Percentiles rank a stretch among this genome's conserved stretches.
These are phyloP conservation scores for Phylloboletellus chloephorus DNA, from an alignment of 1,284 basidiomycete genomes.

Conservation along the genomic window DNA sequence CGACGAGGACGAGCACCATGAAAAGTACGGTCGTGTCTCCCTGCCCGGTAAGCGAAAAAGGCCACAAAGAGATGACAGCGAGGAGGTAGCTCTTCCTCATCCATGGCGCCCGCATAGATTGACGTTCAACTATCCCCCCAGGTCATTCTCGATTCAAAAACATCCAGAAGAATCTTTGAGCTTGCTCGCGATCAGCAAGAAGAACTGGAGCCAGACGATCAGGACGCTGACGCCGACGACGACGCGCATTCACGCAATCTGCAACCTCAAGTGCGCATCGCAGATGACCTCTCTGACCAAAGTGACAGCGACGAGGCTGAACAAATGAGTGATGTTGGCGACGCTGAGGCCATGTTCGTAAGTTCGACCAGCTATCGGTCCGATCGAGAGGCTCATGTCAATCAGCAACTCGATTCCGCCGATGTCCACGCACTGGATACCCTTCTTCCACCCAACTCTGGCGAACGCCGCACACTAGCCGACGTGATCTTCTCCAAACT, in stretches of 20 bases:
- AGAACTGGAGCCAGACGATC: slow-evolving; percentile 63
- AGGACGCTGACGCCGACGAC: slow-evolving; percentile 33
- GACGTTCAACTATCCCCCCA: slow-evolving; percentile 30
- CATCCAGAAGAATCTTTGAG: slow-evolving; percentile 86
- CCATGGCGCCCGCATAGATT: neutral
- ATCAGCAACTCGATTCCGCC: slow-evolving; percentile 82
- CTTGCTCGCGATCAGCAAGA: slow-evolving; percentile 92
- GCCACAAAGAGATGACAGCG: slow-evolving; percentile 33
- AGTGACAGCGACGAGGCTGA: slow-evolving; percentile 48
- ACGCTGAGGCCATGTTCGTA: slow-evolving; percentile 57
- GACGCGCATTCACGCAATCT: slow-evolving; percentile 40
- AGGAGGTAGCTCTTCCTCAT: slow-evolving; percentile 43
- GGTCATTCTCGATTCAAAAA: slow-evolving; percentile 79
- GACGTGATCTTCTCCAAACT: slow-evolving; percentile 96
- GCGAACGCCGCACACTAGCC: slow-evolving; percentile 80
- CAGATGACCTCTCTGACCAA: slow-evolving; percentile 43
- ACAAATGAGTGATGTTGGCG: slow-evolving; percentile 46
- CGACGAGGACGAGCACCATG: slow-evolving; percentile 66
- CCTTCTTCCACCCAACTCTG: slow-evolving; percentile 66
- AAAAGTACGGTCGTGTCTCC: slow-evolving; percentile 74
- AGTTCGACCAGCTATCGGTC: slow-evolving; percentile 25
- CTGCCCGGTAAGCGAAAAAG: slow-evolving; percentile 71
- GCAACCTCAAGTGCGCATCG: slow-evolving; percentile 22
- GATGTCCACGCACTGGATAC: slow-evolving; percentile 84
- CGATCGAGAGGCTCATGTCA: slow-evolving; percentile 15